Evolutionary conservation across 768 basidiomycete genomes (phyloP), one percentile per base, ranked within the genome.

Genomic region (Erythrobasidium yunnanense): DNA sequence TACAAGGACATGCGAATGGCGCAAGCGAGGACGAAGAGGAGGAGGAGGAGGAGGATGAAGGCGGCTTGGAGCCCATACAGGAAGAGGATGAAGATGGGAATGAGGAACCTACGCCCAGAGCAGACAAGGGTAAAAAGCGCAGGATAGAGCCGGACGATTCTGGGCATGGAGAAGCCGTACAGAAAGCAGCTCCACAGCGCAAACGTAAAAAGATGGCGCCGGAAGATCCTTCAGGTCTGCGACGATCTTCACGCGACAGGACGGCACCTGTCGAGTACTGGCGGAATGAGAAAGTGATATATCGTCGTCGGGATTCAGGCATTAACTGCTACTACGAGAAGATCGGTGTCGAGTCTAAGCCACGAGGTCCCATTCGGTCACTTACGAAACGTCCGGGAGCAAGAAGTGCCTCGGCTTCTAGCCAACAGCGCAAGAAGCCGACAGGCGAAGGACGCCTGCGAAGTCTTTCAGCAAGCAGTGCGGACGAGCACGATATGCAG

Each of bases 241-340:
- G 90, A 18, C 84, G 86, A 54, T 85, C 88, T 30, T 78, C 78
- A 52, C 84, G 92, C 23, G 78, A 81, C 57, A 83, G 83, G 32
- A 84, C 83, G 71, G 77, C 78, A 53, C 93, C 92, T 2, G 79
- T 97, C 34, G 87, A 88, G 42, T 93, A 81, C 79, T 97, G 93
- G 93, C 83, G 90, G n/a, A 83, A 84, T 70, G 93, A 97, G 77
- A 85, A 84, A 68, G 82, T 90, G 23, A 84, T 91, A 1, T 96
- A 90, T 71, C 86, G 85, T 4, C 81, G 84, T 22, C 80, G 81
- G 13, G 77, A 80, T 7, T 79, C 80, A 5, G 82, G 34, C 79
- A 23, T 68, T 77, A 7, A 77, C 78, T 11, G 72, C 75, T 18
- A 74, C 67, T 1, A 73, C 73, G 81, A 80, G 72, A 86, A 90